These are phyloP conservation scores for Phytophthora sansomeana DNA, from an alignment of 352 stramenopile genomes.

Conservation along the genomic window DNA sequence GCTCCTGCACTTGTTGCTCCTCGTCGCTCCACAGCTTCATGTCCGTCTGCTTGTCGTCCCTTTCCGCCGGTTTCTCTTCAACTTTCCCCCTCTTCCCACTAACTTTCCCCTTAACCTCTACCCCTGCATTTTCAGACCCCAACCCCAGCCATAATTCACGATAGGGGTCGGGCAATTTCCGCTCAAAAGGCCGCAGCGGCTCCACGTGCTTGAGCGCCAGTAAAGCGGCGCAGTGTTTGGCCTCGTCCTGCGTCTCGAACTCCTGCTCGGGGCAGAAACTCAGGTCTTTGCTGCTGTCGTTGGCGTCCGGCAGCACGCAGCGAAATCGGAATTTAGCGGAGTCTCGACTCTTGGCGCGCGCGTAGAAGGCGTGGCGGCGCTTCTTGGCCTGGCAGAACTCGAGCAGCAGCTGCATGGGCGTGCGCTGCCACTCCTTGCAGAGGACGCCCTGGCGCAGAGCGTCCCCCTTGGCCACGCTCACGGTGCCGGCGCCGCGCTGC, in stretches of 20 bases:
- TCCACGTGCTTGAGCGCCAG: constrained; percentile 96
- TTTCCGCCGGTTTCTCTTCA: constrained; percentile 9
- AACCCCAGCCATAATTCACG: constrained; percentile 91
- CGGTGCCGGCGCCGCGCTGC: constrained; percentile 88
- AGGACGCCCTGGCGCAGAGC: constrained; percentile 84
- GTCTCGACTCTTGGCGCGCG: constrained; percentile 51
- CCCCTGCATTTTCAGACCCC: constrained; percentile 7
- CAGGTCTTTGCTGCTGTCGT: constrained; percentile 95
- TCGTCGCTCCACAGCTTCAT: neutral
- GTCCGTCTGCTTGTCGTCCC: constrained; percentile 12
- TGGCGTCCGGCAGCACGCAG: constrained; percentile 93
- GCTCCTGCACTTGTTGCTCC: constrained; percentile 29
- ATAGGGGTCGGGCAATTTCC: constrained; percentile 97
- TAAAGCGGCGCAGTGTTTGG: constrained; percentile 93
- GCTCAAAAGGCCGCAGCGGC: constrained; percentile 92
- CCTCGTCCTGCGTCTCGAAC: constrained; percentile 85
- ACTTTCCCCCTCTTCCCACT: constrained; percentile 14
- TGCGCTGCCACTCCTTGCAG: constrained; percentile 95
- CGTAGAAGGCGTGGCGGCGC: constrained; percentile 78
- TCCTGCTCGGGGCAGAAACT: constrained; percentile 91
- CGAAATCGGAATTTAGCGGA: constrained; percentile 51
- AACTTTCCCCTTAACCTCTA: neutral
- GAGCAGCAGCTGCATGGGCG: constrained; percentile 93
- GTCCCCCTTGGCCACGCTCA: constrained; percentile 86
- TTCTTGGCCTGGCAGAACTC: constrained; percentile 96